Conservation (phyloP, 2,329 filamentous ascomycete genomes). For the Diaporthe sp. region DNA sequence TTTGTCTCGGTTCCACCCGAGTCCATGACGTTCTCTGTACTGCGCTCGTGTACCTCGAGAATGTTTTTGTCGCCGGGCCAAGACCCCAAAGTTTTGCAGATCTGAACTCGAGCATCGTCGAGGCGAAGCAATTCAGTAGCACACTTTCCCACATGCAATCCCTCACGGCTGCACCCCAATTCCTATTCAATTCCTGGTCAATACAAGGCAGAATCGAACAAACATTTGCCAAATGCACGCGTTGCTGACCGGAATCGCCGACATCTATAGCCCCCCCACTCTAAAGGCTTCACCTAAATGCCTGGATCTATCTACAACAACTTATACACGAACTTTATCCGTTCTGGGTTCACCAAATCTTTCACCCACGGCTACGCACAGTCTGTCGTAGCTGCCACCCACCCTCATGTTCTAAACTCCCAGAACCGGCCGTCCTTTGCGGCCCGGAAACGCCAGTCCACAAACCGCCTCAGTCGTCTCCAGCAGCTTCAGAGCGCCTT, state of each 20-base stretch:
- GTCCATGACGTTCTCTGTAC: conserved; percentile 25
- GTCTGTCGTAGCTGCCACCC: conserved; percentile 94
- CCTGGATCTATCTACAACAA: conserved; percentile 75
- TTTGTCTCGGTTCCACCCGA: conserved; percentile 43
- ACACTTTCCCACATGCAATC: neutral
- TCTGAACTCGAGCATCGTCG: neutral
- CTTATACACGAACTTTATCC: conserved; percentile 86
- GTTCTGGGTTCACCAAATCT: conserved; percentile 96
- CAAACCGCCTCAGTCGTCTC: conserved; percentile 67
- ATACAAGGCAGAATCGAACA: neutral
- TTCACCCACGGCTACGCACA: conserved; percentile 98
- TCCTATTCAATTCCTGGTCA: no score
- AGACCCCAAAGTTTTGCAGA: neutral
- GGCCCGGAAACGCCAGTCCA: conserved; percentile 61
- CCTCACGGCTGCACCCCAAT: neutral
- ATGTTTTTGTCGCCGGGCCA: neutral
- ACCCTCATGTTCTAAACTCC: conserved; percentile 81
- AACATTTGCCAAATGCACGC: neutral
- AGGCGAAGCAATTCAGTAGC: neutral
- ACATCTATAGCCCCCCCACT: conserved; percentile 57
- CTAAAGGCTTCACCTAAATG: conserved; percentile 88
- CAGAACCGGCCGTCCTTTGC: conserved; percentile 76
- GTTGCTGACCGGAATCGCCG: conserved; percentile 31
- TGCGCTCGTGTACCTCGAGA: conserved; percentile 13
- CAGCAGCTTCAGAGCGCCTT: conserved; percentile 85